Base-by-base conservation (phyloP, 2,329 filamentous ascomycete genomes). In the Alternaria infectoria region DNA sequence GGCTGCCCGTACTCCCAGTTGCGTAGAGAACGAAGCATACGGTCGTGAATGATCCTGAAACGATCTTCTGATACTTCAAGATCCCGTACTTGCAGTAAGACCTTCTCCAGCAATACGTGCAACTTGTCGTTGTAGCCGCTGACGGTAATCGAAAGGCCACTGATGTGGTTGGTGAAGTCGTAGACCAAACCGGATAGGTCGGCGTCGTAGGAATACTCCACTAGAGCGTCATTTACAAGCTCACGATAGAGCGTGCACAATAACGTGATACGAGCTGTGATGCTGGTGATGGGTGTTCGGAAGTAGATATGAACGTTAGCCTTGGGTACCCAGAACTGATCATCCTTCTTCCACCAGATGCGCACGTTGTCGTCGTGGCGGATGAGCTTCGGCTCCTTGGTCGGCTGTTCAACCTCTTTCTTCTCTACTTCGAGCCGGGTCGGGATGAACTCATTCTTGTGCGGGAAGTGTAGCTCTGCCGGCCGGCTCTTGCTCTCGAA, bases 291-390 rank as follows among this genome's bases (percentile, higher is more conserved):
- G 0, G 93, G 91, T 62, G 90, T 97, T 71, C 90, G 88, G 69
- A 96, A 86, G 70, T 90, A 93, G 67, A 97, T 88, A 68, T 93
- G 88, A 17, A 98, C 84, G 62, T 93, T 96, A 4, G 93, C 96
- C 79, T 97, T 97, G 9, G 96, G 96, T 10, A 98, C 96, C 94
- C 95, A 98, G 81, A 98, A 99, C 0, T 90, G 93, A 72, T 99
- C 96, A 74, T 99, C 96, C 81, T 98, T 98, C 84, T 99, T 99
- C 85, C 90, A 97, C 96, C 96, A 99, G 3, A 93, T 91, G 28
- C 94, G 89, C 1, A 92, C 89, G 32, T 89, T 83, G 6, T 90
- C 86, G 69, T 97, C 95, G 72, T 97, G 93, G 69, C 94, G 90
- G 66, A 99, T 90, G 23, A 99, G 85, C 64, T 90, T 91, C 0